Base-by-base conservation (phyloP, 148 eudicot genomes). In the Rhododendron molle region DNA sequence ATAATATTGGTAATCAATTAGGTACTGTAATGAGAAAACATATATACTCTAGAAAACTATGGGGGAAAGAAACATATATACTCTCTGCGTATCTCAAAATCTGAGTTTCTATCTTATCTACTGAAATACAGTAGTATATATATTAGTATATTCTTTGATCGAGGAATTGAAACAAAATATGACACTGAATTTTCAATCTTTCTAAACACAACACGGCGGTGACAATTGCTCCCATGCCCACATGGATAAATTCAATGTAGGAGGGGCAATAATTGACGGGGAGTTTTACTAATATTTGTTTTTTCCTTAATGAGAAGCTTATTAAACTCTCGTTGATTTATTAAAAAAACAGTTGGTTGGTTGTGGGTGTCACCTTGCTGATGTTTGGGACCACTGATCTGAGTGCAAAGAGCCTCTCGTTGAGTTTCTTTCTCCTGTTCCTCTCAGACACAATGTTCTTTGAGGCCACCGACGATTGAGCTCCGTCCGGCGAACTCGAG, bases 361-460 rank as follows among this genome's bases (percentile, higher is more conserved):
- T 74, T 7, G 23, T 11, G 7, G 26, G n/a, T 65, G 26, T n/a
- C 71, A 96, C 98, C 98, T 96, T 96, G 85, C 91, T 93, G 18
- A 96, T 96, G 86, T 92, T 96, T 3, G 98, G 98, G 43, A 96
- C 98, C 74, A 93, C 95, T 13, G 98, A 91, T 86, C 98, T 86
- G 44, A 96, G 93, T 26, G 96, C 96, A 69, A 92, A 92, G 47
- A 96, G 93, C n/a, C 96, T 90, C n/a, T 96, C 96, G 44, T 96
- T 96, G 73, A 96, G 94, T 86, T 93, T 94, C 86, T 90, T 94
- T 54, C 98, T 88, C 71, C 98, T 90, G 58, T 94, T 94, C 40
- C 98, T 86, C 89, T 96, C 98, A 0, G 98, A 94, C 1, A 90
- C 94, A 3, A 96, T 92, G 89, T 94, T 96, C 86, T 96, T 96